Evolutionary conservation across 179 eudicot species (phyloP), one percentile per base, ranked within the genome.

Genomic region (Actinidia chinensis): DNA sequence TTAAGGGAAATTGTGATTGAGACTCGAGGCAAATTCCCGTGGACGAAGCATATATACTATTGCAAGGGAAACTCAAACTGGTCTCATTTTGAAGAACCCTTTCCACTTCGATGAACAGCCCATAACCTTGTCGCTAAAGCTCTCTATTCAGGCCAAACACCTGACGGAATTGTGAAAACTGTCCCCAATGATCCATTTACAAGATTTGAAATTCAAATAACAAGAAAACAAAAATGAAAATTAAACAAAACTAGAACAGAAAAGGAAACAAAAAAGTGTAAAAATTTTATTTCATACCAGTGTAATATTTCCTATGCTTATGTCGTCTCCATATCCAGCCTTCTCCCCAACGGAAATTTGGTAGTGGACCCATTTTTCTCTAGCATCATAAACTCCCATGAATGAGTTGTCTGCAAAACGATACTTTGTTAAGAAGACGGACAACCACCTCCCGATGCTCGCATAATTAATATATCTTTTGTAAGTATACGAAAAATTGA

Each of bases 61-160:
- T 83, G 78, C 86, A 83, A 65, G 69, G 76, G 73, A 66, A 44
- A 22, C 9, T 28, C 2, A 33, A 13, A 42, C 15, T 3, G 15
- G 51, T 66, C 11, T 58, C 22, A 18, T 78, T 71, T 50, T 81
- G 76, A 75, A 86, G 13, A 54, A 46, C 44, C 92, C 86, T 58
- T 77, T 85, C 83, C 83, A 85, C 46, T 68, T 77, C 3, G 68
- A n/a, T 2, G 92, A 71, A 84, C 23, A 0, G 87, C 85, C 5
- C 89, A 1, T 55, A 76, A 3, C 83, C 88, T 40, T 84, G 22
- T 83, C 89, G 3, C 61, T 75, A 44, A 89, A 89, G 82, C 86
- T 78, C 78, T 79, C 43, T 8, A 84, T 69, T 89, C 87, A 5
- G 90, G 86, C 89, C 88, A 89, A 18, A 89, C 84, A 70, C 91